phyloP scores from a whole-genome alignment of 2,329 filamentous ascomycete genomes.

The Colletotrichum endophyticum region DNA sequence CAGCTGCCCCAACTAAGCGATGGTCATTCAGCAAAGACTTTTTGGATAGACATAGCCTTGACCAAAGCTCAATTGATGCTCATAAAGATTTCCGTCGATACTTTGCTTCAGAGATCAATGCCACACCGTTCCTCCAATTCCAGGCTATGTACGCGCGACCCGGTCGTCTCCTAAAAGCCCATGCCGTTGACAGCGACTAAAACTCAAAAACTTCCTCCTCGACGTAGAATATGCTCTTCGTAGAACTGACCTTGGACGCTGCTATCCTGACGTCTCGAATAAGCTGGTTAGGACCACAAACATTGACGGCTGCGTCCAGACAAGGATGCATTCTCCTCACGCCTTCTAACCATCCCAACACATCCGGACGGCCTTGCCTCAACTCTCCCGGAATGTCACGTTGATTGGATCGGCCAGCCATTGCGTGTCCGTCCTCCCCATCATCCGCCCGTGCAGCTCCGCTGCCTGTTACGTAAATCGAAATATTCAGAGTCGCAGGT shows the following conservation, averaged over 20 bases:
- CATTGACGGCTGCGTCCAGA: neutral
- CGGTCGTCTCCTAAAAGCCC: neutral
- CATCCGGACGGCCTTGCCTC: neutral
- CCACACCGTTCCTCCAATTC: neutral
- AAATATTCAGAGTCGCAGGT: neutral
- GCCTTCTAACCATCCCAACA: neutral
- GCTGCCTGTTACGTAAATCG: neutral
- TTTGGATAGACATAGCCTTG: neutral
- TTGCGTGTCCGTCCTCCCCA: neutral
- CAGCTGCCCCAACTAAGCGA: neutral
- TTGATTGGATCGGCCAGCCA: neutral
- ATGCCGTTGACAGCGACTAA: neutral
- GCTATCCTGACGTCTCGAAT: neutral
- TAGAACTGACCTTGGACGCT: neutral
- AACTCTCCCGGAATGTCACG: neutral
- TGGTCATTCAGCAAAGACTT: neutral
- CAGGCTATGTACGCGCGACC: no score
- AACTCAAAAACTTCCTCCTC: neutral
- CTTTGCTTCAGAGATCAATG: neutral
- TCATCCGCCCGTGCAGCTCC: neutral
- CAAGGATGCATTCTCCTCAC: neutral
- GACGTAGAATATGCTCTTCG: neutral
- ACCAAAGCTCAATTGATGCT: neutral
- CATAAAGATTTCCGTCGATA: accelerated
- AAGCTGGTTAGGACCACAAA: neutral